Evolutionary conservation across 805 yeast genomes (phyloP).

Genomic region (Cyberlindnera xylosilytica): DNA sequence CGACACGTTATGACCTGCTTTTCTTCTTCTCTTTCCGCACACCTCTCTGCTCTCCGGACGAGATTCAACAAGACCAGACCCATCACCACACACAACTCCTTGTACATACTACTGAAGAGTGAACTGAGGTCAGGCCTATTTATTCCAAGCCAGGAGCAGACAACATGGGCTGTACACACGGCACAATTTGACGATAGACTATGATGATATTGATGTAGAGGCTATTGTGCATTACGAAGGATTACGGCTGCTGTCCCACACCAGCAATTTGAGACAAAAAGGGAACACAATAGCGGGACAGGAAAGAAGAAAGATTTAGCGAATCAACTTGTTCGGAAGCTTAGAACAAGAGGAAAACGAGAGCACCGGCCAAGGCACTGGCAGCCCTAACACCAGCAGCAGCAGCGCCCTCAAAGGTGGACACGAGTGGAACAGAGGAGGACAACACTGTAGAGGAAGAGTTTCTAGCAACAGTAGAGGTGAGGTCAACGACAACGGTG

Average conservation of each 20-base stretch:
- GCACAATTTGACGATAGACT: background rate
- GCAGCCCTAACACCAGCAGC: constrained; percentile 7
- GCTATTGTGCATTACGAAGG: too few relatives aligned
- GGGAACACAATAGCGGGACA: too few relatives aligned
- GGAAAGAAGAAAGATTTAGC: too few relatives aligned
- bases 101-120: constrained; percentile 1
- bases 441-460: too few relatives aligned
- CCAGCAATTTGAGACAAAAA: too few relatives aligned
- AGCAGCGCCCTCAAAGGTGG: constrained; percentile 13
- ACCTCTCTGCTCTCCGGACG: background rate
- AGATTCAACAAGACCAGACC: too few relatives aligned
- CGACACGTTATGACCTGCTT: constrained; percentile 2
- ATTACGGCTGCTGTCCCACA: too few relatives aligned
- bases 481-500: background rate
- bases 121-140: too few relatives aligned
- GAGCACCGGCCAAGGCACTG: constrained; percentile 8
- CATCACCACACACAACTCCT: background rate
- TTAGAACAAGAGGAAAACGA: constrained; percentile 11
- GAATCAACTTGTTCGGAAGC: too few relatives aligned
- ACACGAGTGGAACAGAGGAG: constrained; percentile 4
- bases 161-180: too few relatives aligned
- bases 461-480: background rate
- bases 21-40: background rate
- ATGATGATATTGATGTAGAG: background rate
- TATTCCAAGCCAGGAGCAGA: too few relatives aligned